phyloP scores from a whole-genome alignment of 2,329 filamentous ascomycete species.

The Clarireedia monteithiana region DNA sequence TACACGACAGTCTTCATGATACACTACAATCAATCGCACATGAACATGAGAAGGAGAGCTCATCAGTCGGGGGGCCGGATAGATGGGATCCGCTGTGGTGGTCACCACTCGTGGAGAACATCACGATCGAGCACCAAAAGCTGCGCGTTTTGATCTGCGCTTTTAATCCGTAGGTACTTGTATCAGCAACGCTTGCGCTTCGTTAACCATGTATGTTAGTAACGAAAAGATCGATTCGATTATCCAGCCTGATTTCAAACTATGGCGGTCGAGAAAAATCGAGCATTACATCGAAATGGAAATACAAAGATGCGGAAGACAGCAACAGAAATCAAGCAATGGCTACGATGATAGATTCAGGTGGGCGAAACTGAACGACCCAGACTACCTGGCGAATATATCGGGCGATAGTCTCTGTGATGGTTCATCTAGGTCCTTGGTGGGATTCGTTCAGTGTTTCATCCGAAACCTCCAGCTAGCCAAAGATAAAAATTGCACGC shows the following conservation, averaged over 20 bases:
- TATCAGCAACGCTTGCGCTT: not conserved
- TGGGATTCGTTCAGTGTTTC: constrained; percentile 1
- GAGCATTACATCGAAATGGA: not conserved
- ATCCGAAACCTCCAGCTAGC: not conserved
- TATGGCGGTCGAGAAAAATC: not conserved
- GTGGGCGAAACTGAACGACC: not conserved
- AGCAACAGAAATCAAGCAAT: not conserved
- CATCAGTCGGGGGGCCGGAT: not conserved
- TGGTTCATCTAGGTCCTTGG: not conserved
- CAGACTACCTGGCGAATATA: not conserved
- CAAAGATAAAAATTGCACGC: not conserved
- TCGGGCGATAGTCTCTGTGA: not conserved
- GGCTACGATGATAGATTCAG: not conserved
- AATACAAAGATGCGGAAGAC: constrained; percentile 4
- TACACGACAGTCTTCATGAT: not conserved
- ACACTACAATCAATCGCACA: not conserved
- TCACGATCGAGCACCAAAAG: not conserved
- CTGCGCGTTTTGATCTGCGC: constrained; percentile 1
- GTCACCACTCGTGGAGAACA: not conserved
- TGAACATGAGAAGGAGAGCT: not conserved
- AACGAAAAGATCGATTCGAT: not conserved
- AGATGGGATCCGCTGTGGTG: not conserved
- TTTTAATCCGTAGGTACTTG: not conserved
- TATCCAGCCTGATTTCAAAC: not conserved
- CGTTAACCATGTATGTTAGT: not conserved